Percentiles rank a stretch among this genome's conserved stretches.
Evolutionary conservation across 1,284 basidiomycete genomes (phyloP).

Genomic region (Sporisorium sorghi): DNA sequence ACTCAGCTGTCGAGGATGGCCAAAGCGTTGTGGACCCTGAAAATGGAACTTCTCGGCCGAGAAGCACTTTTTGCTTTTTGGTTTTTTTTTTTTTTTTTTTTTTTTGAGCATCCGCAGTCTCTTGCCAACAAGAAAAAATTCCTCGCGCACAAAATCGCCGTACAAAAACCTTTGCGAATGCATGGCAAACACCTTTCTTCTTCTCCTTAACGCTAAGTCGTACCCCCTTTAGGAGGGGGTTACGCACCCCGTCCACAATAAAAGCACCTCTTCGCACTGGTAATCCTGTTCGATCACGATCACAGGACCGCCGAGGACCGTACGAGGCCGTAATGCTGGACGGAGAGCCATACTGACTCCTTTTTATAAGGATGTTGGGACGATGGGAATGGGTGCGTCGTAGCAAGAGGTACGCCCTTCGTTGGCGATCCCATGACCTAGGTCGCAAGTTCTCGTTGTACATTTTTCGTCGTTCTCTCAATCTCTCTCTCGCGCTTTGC

Average conservation of each 20-base stretch:
- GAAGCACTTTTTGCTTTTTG: too few relatives aligned
- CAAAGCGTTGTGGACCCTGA: conserved; percentile 13
- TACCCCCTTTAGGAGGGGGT: conserved; percentile 39
- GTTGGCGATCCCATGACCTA: conserved; percentile 47
- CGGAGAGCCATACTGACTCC: conserved; percentile 53
- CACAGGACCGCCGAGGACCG: conserved; percentile 50
- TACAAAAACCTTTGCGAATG: conserved; percentile 16
- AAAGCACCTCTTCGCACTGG: conserved; percentile 59
- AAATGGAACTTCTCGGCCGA: conserved; percentile 7
- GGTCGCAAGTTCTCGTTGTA: conserved; percentile 59
- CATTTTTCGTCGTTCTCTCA: conserved; percentile 19
- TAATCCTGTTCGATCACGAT: conserved; percentile 10
- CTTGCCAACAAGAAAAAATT: neutral
- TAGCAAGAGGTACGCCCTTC: conserved; percentile 41
- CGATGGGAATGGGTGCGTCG: conserved; percentile 59
- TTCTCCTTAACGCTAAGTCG: conserved; percentile 54
- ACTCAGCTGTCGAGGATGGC: conserved; percentile 11
- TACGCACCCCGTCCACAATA: conserved; percentile 56
- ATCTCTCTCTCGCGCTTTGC: neutral
- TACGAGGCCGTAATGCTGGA: conserved; percentile 60
- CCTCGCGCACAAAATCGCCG: neutral
- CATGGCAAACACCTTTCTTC: conserved; percentile 18
- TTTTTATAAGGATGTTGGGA: conserved; percentile 22
- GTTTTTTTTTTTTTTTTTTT: too few relatives aligned
- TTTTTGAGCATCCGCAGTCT: conserved; percentile 7